A percentile compares a stretch with the other conserved stretches of the same genome.
Conservation (phyloP, 1,139 yeast species). For the Geotrichum histeridarum region DNA sequence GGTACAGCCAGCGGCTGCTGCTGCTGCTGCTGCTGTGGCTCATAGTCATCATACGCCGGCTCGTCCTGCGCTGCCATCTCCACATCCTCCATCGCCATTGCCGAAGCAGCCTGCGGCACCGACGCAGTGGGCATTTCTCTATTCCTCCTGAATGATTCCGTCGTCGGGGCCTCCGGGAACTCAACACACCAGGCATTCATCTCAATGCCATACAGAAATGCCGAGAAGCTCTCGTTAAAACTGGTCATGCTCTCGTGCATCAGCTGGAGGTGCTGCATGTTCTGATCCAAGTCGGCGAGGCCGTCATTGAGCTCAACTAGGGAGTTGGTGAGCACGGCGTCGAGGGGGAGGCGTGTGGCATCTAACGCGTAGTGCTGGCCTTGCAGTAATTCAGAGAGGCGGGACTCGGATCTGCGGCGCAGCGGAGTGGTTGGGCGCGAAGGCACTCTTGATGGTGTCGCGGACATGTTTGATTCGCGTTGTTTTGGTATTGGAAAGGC, state of each 20-base stretch:
- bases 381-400: conserved; percentile 5
- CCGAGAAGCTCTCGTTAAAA: conserved; percentile 61
- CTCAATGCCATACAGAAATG: conserved; percentile 57
- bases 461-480: neutral
- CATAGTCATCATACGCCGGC: neutral
- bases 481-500: neutral
- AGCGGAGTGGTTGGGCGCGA: conserved; percentile 20
- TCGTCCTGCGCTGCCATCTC: neutral
- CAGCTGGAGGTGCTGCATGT: conserved; percentile 46
- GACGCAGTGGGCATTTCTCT: conserved; percentile 13
- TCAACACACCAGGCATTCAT: conserved; percentile 70
- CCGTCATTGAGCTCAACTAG: conserved; percentile 46
- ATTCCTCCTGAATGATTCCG: conserved; percentile 29
- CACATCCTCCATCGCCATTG: neutral
- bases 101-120: neutral
- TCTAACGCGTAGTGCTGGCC: conserved; percentile 3
- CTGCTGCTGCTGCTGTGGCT: neutral
- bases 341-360: conserved; percentile 3
- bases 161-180: conserved; percentile 45
- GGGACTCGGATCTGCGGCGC: conserved; percentile 14
- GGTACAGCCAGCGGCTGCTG: conserved; percentile 6
- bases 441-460: conserved; percentile 5
- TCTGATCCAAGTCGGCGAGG: conserved; percentile 49
- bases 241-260: conserved; percentile 49
- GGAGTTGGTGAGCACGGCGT: conserved; percentile 3